These are phyloP conservation scores for Diaporthe sp. DNA, from an alignment of 2,329 filamentous ascomycete species.

Conservation along the genomic window DNA sequence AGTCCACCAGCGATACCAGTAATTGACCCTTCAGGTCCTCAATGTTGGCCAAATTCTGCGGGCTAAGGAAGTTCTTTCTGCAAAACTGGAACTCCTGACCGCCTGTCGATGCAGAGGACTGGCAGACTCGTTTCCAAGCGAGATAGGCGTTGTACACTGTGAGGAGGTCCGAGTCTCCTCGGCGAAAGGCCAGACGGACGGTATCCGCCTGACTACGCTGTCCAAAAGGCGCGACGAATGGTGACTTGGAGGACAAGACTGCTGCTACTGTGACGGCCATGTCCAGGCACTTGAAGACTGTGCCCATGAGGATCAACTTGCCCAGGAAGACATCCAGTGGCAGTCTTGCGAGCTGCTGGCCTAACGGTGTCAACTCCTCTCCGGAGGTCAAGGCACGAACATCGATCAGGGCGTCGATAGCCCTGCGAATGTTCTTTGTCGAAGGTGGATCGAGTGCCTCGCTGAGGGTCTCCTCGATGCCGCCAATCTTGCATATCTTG, in stretches of 20 bases:
- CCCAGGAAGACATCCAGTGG: constrained; percentile 95
- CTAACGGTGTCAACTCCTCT: constrained; percentile 90
- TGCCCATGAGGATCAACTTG: constrained; percentile 89
- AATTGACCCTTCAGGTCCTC: constrained; percentile 97
- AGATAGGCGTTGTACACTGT: constrained; percentile 95
- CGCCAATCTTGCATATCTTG: constrained; percentile 96
- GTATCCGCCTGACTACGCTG: constrained; percentile 86
- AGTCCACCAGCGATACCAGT: constrained; percentile 86
- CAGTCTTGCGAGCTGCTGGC: constrained; percentile 86
- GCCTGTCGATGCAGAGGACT: constrained; percentile 67
- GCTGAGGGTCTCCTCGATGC: constrained; percentile 90
- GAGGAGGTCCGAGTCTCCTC: constrained; percentile 90
- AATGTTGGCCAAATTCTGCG: constrained; percentile 91
- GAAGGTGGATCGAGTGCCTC: constrained; percentile 92
- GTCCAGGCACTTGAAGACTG: constrained; percentile 91
- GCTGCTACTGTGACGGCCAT: constrained; percentile 93
- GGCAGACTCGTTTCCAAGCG: constrained; percentile 88
- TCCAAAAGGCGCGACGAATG: constrained; percentile 89
- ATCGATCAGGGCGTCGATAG: constrained; percentile 93
- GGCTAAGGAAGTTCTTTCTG: constrained; percentile 91
- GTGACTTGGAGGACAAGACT: constrained; percentile 93
- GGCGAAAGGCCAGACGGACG: constrained; percentile 82
- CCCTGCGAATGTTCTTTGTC: constrained; percentile 91
- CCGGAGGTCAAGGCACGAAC: constrained; percentile 86
- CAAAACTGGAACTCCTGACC: constrained; percentile 91